Evolutionary conservation across 2,329 filamentous ascomycete genomes (phyloP), one percentile per base, ranked within the genome.

Genomic region (Ophiostoma angusticollis): DNA sequence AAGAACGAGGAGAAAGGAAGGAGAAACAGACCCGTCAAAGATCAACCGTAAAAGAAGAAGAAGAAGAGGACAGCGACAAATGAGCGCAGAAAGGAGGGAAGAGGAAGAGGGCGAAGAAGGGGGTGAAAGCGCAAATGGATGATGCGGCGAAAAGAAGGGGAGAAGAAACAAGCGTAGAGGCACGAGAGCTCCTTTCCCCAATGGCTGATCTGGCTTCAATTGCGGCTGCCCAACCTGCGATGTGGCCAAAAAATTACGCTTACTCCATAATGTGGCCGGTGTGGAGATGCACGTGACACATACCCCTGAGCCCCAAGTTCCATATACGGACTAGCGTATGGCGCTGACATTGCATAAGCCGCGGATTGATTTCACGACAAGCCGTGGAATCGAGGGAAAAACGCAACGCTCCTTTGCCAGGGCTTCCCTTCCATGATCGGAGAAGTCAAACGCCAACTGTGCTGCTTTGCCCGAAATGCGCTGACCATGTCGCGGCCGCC

Each of bases 401-500:
- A n/a, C n/a, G n/a, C n/a, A n/a, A n/a, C n/a, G n/a, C n/a, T n/a
- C 23, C 29, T 13, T 38, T 21, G 28, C 13, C 11, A 7, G 3
- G 23, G 23, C 21, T 28, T 11, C 12, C 16, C 9, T 22, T 29
- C 24, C 17, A 43, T 43, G 41, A 37, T 35, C 6, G 17, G 35
- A 21, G 12, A 23, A n/a, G 5, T 29, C 5, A 14, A 13, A 9
- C 23, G 16, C 16, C 23, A 13, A 3, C n/a, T 30, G 11, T 25
- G 33, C 13, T 28, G 8, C 12, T 22, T 41, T 37, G 32, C 24
- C 35, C 49, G 44, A 44, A 43, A 45, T 45, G 46, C 34, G 13
- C 31, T 43, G 27, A 42, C 50, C 48, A 70, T 70, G 63, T 50
- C 59, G 17, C 39, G 27, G 52, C 39, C 52, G 39, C 56, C 49